Base-by-base conservation (phyloP, 768 basidiomycete genomes). In the Pleurotus giganteus region DNA sequence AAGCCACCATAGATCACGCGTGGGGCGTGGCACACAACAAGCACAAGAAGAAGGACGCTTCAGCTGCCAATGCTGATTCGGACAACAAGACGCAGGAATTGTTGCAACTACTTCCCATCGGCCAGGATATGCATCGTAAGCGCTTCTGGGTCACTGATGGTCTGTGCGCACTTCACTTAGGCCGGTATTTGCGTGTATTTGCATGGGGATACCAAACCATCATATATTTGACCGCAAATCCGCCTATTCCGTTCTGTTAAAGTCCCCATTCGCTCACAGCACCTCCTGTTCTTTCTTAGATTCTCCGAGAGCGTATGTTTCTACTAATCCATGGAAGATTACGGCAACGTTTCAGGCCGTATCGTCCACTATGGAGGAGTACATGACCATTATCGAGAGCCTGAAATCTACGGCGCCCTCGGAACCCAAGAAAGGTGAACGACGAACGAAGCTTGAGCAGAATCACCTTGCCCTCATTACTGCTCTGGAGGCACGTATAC, bases 321-420 rank as follows among this genome's bases (percentile, higher is more conserved):
- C 91, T 29, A 89, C 88, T 12, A 94, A 94, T 69, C 92, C 92
- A 19, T 94, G 90, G 91, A 94, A 93, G 73, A 85, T 86, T 39
- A 83, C 85, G 7, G 85, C 89, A 28, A 86, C 86, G 13, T 89
- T 94, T 63, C 78, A 85, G 61, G 77, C 85, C 9, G 70, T 88
- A 50, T 81, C 88, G 12, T 86, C 88, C 3, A 86, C 88, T 12
- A 78, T 79, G 42, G 85, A 85, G 47, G 89, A 94, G 65, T 93
- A 92, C 63, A 53, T 84, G n/a, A 74, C 72, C 4, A 66, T 83
- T 41, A 76, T 92, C 54, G 84, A 84, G 58, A 73, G 76, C 45
- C 66, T 94, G 60, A 88, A 87, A 64, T 67, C 65, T 11, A 68
- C 69, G 39, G 72, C 76, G 32, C 81, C 84, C 27, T 58, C 71